phyloP scores from a whole-genome alignment of 1,284 basidiomycete species.

The Austroboletus niveus region DNA sequence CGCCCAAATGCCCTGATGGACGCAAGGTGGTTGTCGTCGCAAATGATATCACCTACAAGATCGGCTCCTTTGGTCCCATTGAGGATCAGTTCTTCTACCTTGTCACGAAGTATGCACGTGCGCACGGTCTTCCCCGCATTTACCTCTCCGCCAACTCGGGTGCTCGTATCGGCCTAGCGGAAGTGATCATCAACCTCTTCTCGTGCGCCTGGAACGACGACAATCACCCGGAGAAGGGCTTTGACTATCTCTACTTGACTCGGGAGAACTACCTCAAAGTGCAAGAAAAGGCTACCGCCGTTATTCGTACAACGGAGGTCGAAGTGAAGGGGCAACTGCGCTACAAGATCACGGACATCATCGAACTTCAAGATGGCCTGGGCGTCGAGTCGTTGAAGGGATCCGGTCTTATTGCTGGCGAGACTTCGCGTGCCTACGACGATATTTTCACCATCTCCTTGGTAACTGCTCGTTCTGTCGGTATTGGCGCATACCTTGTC shows the following conservation, averaged over 20 bases:
- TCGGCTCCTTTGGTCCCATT: slow-evolving; percentile 94
- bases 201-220: slow-evolving; percentile 89
- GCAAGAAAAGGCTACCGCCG: slow-evolving; percentile 75
- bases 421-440: slow-evolving; percentile 97
- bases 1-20: slow-evolving; percentile 91
- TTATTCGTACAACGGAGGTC: slow-evolving; percentile 82
- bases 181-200: slow-evolving; percentile 89
- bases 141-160: slow-evolving; percentile 99
- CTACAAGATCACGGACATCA: slow-evolving; percentile 95
- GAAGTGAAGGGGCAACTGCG: slow-evolving; percentile 85
- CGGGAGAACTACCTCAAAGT: slow-evolving; percentile 82
- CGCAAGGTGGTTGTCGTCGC: slow-evolving; percentile 89
- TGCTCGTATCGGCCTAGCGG: slow-evolving; percentile 94
- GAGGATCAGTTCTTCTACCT: slow-evolving; percentile 98
- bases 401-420: slow-evolving; percentile 97
- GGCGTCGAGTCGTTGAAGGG: slow-evolving; percentile 97
- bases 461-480: slow-evolving; percentile 97
- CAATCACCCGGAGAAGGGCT: slow-evolving; percentile 87
- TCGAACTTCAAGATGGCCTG: slow-evolving; percentile 95
- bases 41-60: slow-evolving; percentile 99
- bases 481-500: slow-evolving; percentile 98
- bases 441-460: slow-evolving; percentile 99
- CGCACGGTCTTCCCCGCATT: slow-evolving; percentile 86
- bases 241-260: slow-evolving; percentile 95
- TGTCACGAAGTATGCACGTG: slow-evolving; percentile 91